These are phyloP conservation scores for Aureobasidium sp. DNA, from an alignment of 2,329 filamentous ascomycete genomes.

Conservation along the genomic window DNA sequence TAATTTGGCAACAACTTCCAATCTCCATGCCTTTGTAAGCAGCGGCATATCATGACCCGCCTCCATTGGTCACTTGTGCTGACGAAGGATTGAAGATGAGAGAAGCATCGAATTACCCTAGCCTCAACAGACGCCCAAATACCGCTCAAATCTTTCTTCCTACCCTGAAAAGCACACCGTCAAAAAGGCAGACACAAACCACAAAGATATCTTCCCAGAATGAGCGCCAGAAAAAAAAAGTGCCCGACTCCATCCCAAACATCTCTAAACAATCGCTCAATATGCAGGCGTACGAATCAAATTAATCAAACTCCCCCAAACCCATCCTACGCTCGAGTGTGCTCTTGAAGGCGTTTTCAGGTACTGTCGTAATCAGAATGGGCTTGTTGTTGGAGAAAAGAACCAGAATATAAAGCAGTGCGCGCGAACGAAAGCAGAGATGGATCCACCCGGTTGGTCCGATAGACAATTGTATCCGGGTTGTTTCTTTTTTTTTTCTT, in stretches of 20 bases:
- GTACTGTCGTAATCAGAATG: slow-evolving; percentile 13
- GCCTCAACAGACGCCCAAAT: slow-evolving; percentile 2
- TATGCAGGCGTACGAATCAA: background rate
- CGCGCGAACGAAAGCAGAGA: background rate
- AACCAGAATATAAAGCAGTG: slow-evolving; percentile 1
- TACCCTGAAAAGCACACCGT: background rate
- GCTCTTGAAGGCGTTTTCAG: background rate
- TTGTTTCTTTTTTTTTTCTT: background rate
- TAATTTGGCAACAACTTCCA: slow-evolving; percentile 1
- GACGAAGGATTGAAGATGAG: background rate
- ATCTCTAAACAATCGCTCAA: background rate
- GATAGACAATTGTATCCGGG: background rate
- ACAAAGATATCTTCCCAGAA: slow-evolving; percentile 1
- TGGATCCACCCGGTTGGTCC: slow-evolving; percentile 4
- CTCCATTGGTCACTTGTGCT: background rate
- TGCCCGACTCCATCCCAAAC: background rate
- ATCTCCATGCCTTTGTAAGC: slow-evolving; percentile 5
- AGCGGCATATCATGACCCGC: background rate
- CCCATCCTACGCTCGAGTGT: background rate
- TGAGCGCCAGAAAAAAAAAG: too few relatives aligned
- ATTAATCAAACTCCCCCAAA: background rate
- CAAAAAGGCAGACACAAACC: background rate
- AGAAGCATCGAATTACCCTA: background rate
- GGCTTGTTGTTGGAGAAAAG: background rate
- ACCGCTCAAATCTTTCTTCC: background rate